Conservation (phyloP, 139 green algal species). For the Chlorella vulgaris region DNA sequence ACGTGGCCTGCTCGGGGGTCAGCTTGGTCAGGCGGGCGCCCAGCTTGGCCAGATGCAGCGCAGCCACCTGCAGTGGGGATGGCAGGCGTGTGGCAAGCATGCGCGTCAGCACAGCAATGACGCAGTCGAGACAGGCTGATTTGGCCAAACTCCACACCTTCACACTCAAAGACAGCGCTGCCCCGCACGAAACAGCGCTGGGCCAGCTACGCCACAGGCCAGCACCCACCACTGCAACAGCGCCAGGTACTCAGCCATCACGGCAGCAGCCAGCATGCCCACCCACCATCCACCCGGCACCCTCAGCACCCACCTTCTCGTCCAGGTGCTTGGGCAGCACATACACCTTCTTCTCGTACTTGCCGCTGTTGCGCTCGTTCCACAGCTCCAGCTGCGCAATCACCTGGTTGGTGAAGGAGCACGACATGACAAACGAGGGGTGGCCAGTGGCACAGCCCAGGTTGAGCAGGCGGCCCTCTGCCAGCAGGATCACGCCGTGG, state of each 20-base stretch:
- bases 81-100: background rate
- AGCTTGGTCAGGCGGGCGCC: constrained; percentile 96
- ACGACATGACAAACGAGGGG: constrained; percentile 99
- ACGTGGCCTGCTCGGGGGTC: constrained; percentile 87
- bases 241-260: too few relatives aligned
- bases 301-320: constrained; percentile 99
- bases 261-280: too few relatives aligned
- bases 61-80: constrained; percentile 69
- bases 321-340: constrained; percentile 99
- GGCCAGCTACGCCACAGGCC: too few relatives aligned
- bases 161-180: too few relatives aligned
- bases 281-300: too few relatives aligned
- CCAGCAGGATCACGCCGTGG: constrained; percentile 97
- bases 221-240: too few relatives aligned
- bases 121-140: too few relatives aligned
- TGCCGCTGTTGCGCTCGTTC: constrained; percentile 93
- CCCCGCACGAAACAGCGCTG: too few relatives aligned
- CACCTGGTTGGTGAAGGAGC: constrained; percentile 99
- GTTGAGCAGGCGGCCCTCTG: constrained; percentile 99
- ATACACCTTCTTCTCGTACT: constrained; percentile 99
- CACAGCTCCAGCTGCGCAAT: constrained; percentile 99
- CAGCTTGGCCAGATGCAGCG: constrained; percentile 96
- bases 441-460: constrained; percentile 99
- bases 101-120: too few relatives aligned
- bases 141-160: too few relatives aligned